Base-by-base conservation (phyloP, 768 basidiomycete species). In the Hirschioporus abietinus region DNA sequence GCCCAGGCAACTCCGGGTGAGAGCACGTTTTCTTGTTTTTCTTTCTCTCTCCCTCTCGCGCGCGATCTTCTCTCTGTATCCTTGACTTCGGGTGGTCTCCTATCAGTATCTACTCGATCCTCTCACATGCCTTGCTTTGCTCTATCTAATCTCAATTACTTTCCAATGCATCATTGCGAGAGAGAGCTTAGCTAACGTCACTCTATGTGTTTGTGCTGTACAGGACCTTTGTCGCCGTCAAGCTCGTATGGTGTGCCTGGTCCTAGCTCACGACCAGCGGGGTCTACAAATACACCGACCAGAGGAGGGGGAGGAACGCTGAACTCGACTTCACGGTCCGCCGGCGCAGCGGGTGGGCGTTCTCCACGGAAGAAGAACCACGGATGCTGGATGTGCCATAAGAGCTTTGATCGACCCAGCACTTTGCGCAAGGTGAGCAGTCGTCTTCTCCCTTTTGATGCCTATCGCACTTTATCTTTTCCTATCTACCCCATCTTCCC, bases 351-450 rank as follows among this genome's bases (percentile, higher is more conserved):
- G 15, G 20, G 42, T 10, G 42, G 42, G 42, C 42, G 42, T 10
- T 52, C 42, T 20, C 42, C 60, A 26, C 63, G 26, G 30, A 27
- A 52, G 35, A 68, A 61, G 67, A 66, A 25, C 30, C 67, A 68
- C 52, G 65, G 52, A 42, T 68, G 67, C 26, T 60, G 64, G 35
- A 59, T 68, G 67, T 68, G 67, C 58, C 52, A 68, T 42, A 68
- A 68, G 64, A 26, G 63, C 34, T 68, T 68, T 63, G 67, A 68
- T 60, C 57, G 67, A 60, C 67, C 67, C 36, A 68, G 67, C 60
- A 68, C 67, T 5, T 24, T 68, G 7, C 57, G 61, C 27, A 68
- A 65, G 66, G 66, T 67, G 24, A 26, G 65, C 17, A 23, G 10
- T 36, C 20, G 24, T 12, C 9, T 20, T 58, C 27, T 24, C 23